Base-by-base conservation (phyloP, 768 basidiomycete genomes). In the Mycena olivaceomarginata region DNA sequence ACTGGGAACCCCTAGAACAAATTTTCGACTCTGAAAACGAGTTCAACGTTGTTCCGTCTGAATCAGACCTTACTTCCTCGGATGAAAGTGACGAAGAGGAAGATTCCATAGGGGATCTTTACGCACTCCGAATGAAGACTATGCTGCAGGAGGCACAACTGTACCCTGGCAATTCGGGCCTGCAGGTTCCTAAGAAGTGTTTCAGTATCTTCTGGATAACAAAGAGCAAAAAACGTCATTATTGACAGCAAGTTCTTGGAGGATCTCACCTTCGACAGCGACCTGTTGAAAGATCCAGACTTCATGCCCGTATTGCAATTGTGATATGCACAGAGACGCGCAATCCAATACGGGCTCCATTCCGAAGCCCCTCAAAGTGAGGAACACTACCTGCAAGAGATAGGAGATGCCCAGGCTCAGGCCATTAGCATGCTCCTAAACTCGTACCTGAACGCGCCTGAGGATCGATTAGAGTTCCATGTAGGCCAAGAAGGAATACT, bases 301-400 rank as follows among this genome's bases (percentile, higher is more conserved):
- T 66, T 66, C 22, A 66, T 37, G 65, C 65, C 65, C 10, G 65
- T 45, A n/a, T n/a, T n/a, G n/a, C n/a, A n/a, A 0, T 16, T 66
- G 11, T 66, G 46, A 11, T 48, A 48, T 15, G 46, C 15, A 16
- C 46, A 48, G 16, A 48, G 15, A 16, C 46, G 46, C 4, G 46
- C 46, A 1, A 11, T 16, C 13, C 46, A 48, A 16, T 48, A 48
- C 46, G 15, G 46, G 15, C 16, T 48, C 5, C 7, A 48, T 16
- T 11, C 46, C 46, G 16, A 48, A 15, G 46, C 46, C 46, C 46
- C 46, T 48, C 46, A 11, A 16, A 48, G 46, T 11, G 46, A 48
- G 46, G 10, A 48, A 48, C 46, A 4, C 46, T 48, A 48, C 15
- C 4, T 48, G 16, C 6, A 48, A 11, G 46, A 48, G 10, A 48